Base-by-base conservation (phyloP, 768 basidiomycete genomes). In the Mycena filopes region DNA sequence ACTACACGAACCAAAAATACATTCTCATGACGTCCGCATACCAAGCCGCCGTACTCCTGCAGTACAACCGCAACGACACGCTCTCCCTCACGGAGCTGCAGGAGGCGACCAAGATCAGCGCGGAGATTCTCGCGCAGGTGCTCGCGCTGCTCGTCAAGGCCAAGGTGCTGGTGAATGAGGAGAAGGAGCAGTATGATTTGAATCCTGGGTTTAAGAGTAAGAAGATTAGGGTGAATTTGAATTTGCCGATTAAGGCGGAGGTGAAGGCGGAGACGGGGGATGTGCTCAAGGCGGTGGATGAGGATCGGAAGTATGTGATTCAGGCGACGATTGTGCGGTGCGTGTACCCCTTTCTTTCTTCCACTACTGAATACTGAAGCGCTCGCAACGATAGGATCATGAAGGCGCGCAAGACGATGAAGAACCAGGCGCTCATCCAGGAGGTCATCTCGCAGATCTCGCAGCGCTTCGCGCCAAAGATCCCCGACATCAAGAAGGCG, bases 401-500 rank as follows among this genome's bases (percentile, higher is more conserved):
- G 95, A 96, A 96, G 78, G 94, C 95, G 26, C 88, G 94, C 43
- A 95, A 95, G 87, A 92, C 91, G 68, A 92, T 96, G 90, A 96
- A 96, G 85, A 94, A 96, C 79, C 94, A 96, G 71, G 84, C 89
- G 0, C 78, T 96, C 69, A 95, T 96, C 69, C 90, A 91, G 73
- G 95, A 96, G 74, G 94, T 96, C 66, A 93, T 94, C 69, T 89
- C 91, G 18, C 93, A 95, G 77, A 93, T 96, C 71, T 89, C 92
- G n/a, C 87, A 91, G 72, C 87, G 95, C 60, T 96, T 96, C 78
- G 87, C 92, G 18, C 96, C 97, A 38, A 95, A 95, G 83, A 93
- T 98, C 59, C 90, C 94, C 2, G 96, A 98, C 75, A 96, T 99
- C 81, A 99, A 99, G 81, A 96, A 97, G 88, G 93, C 94, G 10